Evolutionary conservation across 2,329 filamentous ascomycete genomes (phyloP), one percentile per base, ranked within the genome.

Genomic region (Alternaria triticimaculans): DNA sequence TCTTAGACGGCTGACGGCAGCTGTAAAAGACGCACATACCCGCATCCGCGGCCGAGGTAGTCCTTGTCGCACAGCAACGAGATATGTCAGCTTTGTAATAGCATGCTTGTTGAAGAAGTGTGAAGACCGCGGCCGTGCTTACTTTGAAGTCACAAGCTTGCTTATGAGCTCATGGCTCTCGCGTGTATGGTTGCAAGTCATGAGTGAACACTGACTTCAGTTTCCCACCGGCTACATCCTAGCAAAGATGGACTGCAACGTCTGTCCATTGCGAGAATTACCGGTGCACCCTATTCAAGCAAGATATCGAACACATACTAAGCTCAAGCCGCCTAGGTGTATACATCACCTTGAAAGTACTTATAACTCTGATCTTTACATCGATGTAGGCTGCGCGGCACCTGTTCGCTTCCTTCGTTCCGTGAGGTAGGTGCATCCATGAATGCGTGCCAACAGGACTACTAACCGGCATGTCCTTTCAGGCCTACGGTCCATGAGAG

Each of bases 271-370:
- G 4, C 2, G 33, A 3, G 8, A 18, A 41, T 41, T 41, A 5
- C 0, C 2, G 33, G 8, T 18, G 15, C 33, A 41, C 33, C 2
- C 8, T 41, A 6, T 41, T 41, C 4, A 10, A 41, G 33, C 33
- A 41, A n/a, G 0, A 10, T 0, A 41, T 41, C 15, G 1, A 41
- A 41, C 33, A 5, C 8, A 1, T n/a, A 2, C 33, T 3, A n/a
- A n/a, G 2, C 0, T 0, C 1, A n/a, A 41, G 4, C 33, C 1
- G 33, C 15, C 4, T n/a, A 6, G 33, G 3, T 10, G 33, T 41
- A 4, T 41, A 41, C 33, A 10, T 41, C 1, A n/a, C 15, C 33
- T 41, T 10, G 15, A 41, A 41, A 41, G 33, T n/a, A 10, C 2
- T 10, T 1, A n/a, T 18, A n/a, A 18, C 15, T 41, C 1, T n/a